A percentile compares a stretch with the other conserved stretches of the same genome.
These are phyloP conservation scores for Blastocystis sp. DNA, from an alignment of 352 stramenopile species.

Conservation along the genomic window DNA sequence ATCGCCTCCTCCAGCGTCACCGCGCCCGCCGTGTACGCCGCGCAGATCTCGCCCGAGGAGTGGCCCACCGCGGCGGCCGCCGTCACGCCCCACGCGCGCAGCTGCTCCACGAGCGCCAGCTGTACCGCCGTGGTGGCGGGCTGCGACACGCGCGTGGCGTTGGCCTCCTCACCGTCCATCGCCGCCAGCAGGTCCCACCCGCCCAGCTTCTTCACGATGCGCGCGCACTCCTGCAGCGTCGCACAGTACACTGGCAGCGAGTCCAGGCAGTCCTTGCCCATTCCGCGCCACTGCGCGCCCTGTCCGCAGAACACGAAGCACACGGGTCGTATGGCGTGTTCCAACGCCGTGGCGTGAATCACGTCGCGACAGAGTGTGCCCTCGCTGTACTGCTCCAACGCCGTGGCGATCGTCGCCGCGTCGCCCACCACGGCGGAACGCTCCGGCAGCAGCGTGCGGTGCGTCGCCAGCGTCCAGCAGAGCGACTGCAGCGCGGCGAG, in stretches of 20 bases:
- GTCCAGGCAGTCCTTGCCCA: slow-evolving; percentile 34
- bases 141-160: slow-evolving; percentile 62
- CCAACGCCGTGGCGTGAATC: slow-evolving; percentile 5
- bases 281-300: slow-evolving; percentile 59
- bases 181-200: slow-evolving; percentile 44
- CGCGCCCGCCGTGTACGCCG: slow-evolving; percentile 65
- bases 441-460: slow-evolving; percentile 46
- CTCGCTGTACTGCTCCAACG: not conserved
- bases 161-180: slow-evolving; percentile 51
- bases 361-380: not conserved
- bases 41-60: slow-evolving; percentile 65
- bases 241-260: slow-evolving; percentile 45
- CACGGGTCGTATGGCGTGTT: not conserved
- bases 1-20: slow-evolving; percentile 70
- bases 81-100: slow-evolving; percentile 33
- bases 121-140: slow-evolving; percentile 68
- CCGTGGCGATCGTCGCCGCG: slow-evolving; percentile 9
- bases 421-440: slow-evolving; percentile 13
- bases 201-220: slow-evolving; percentile 37
- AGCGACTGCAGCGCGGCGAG: not conserved
- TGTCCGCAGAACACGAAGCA: slow-evolving; percentile 67
- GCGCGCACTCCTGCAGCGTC: slow-evolving; percentile 4
- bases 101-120: slow-evolving; percentile 63
- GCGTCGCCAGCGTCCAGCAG: slow-evolving; percentile 21
- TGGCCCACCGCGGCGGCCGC: slow-evolving; percentile 48